Percentiles rank a stretch among this genome's conserved stretches.
Conservation (phyloP, 164 flowering plant species). For the Annona squamosa region DNA sequence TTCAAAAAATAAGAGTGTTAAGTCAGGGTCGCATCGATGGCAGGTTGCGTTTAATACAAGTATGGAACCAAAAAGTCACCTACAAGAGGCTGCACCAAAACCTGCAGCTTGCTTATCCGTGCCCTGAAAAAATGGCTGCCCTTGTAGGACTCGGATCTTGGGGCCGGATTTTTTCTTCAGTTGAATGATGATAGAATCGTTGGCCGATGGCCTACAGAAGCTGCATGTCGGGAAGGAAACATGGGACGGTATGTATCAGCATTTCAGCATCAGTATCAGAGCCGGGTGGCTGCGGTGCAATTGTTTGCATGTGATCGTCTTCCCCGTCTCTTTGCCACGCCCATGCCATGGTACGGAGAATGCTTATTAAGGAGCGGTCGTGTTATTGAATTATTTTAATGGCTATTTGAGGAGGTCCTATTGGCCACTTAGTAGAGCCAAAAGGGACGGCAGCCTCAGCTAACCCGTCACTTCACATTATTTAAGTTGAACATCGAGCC, state of each 20-base stretch:
- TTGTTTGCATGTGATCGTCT: background rate
- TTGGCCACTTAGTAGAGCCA: background rate
- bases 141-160: no score
- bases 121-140: background rate
- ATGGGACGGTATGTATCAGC: no score
- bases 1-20: background rate
- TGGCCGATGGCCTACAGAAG: no score
- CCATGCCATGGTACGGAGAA: background rate
- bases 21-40: background rate
- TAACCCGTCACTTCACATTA: no score
- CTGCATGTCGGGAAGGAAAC: no score
- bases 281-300: background rate
- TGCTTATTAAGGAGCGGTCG: background rate
- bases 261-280: no score
- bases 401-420: conserved; percentile 3
- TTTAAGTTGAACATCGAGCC: no score
- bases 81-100: background rate
- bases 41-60: background rate
- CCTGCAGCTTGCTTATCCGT: background rate
- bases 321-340: background rate
- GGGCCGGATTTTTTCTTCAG: no score
- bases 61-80: background rate
- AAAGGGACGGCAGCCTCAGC: background rate
- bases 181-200: no score
- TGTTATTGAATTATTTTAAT: background rate